Evolutionary conservation across 1,284 basidiomycete species (phyloP), one percentile per base, ranked within the genome.

Genomic region (Cystobasidiaceae sp.): DNA sequence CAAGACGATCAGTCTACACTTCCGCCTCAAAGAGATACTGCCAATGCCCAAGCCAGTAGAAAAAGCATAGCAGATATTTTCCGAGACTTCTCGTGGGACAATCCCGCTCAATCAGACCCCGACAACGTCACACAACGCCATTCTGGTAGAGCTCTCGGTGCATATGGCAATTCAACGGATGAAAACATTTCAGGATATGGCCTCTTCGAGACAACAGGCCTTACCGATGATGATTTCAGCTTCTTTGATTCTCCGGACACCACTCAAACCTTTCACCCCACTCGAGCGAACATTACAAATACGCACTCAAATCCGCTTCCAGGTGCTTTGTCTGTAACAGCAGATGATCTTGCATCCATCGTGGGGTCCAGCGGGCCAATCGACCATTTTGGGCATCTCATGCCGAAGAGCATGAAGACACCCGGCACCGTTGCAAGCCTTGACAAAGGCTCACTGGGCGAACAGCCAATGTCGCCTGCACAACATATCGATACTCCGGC

Each of bases 181-280:
- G 37, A 33, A 17, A 17, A 39, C 27, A 15, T 56, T 56, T 19
- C 39, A 56, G 6, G 39, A 56, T 56, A 43, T 30, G 54, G 37
- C n/a, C 2, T 67, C 11, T 60, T 60, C 30, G 50, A 67, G 15
- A 21, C 52, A 3, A 64, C 67, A 44, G 69, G 68, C 19, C 46
- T 74, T 15, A 74, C 71, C 0, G 73, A 74, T 34, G 73, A 74
- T 56, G 73, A 74, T 57, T 74, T 74, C 30, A 73, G 71, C 17
- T 74, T 73, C 46, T 74, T 74, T 52, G 73, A 74, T 58, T 67
- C 67, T 4, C 70, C 72, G 15, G 50, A 44, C 19, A 4, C 39
- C 54, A 19, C 68, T 4, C 68, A 33, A 5, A 19, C 46, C 30
- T 6, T 25, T 25, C 46, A 7, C 6, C 46, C n/a, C 4, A 17